Evolutionary conservation across 2,329 filamentous ascomycete species (phyloP), one percentile per base, ranked within the genome.

Genomic region (Colletotrichum sp.): DNA sequence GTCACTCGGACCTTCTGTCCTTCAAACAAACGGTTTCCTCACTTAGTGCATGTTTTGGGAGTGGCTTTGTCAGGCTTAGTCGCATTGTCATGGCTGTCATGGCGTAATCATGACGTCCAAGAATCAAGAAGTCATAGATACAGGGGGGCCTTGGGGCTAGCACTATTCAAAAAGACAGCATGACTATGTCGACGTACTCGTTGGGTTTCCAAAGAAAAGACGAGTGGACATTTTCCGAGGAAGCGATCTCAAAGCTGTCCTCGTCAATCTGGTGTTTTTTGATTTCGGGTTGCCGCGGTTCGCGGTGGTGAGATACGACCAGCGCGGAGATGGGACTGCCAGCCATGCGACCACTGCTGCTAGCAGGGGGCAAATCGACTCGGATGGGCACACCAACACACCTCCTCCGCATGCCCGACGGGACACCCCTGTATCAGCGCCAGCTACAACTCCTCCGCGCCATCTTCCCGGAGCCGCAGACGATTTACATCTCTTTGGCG

Each of bases 351-450:
- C 79, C 82, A 15, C 80, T 86, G 28, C 72, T 85, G 7, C 79
- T 85, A 4, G 83, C 80, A 9, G 81, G 83, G 24, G 83, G 81
- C 30, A 77, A 78, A 36, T 84, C 82, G 1, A 80, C 83, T 5
- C 80, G 81, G 26, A 83, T 82, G 80, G 79, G 81, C 16, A 75
- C 75, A 6, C 81, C 79, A 7, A 85, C 84, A 59, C 80, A 84
- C 68, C 80, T 84, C 16, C 80, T 85, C 21, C 64, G 65, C 7
- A 78, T 83, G 39, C 77, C 79, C 12, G 79, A 81, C 49, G 78
- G 80, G 18, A 70, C 76, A 28, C 82, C 80, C 3, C 68, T 82
- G 49, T 84, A 83, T 71, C 77, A 79, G 18, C 80, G 81, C 55
- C 79, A 82, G 16, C 65, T 83, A 4, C 55, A 79, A 21, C 60